Base-by-base conservation (phyloP, 1,139 yeast genomes). In the Lizanozyma gosingica region DNA sequence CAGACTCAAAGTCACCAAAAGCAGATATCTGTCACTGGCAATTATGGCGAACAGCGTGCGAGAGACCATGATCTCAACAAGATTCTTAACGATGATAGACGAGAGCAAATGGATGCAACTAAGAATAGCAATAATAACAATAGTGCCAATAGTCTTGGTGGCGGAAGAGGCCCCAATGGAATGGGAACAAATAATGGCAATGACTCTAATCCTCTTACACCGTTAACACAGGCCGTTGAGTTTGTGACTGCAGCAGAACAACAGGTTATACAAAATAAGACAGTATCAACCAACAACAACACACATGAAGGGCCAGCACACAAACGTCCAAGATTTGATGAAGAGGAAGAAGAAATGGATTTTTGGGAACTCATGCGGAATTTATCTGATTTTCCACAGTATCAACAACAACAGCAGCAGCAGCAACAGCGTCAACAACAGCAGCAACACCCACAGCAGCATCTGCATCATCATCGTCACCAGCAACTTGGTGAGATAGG, bases 361-460 rank as follows among this genome's bases (percentile, higher is more conserved):
- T 81, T 80, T 52, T 80, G 86, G 84, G 87, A 81, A 48, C 75
- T 79, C 2, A 70, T 82, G 73, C 66, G 83, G 42, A 69, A 78
- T 27, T 55, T 80, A 29, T 58, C 67, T 3, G 63, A 57, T 35
- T 33, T 52, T 14, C 59, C 72, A 3, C 64, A 60, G 51, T 62
- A 45, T 44, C 65, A 43, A 42, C 48, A 39, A 50, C 54, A 47
- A 37, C 40, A 43, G 18, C 43, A 43, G 37, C 40, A 46, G 34
- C 53, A 27, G 48, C 52, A 36, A 38, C 47, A 17, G 42, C 47
- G 16, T 38, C 43, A 32, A 29, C 50, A 39, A 39, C 45, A 36
- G 27, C 43, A 33, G 32, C 41, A 45, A 37, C 65, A 41, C 32
- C 36, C 29, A 8, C 43, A 43, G 17, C 40, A 39, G 9, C 43